Percentiles rank a stretch among this genome's conserved stretches.
Evolutionary conservation across 1,139 yeast genomes (phyloP).

Genomic region (Pichia cactophila): DNA sequence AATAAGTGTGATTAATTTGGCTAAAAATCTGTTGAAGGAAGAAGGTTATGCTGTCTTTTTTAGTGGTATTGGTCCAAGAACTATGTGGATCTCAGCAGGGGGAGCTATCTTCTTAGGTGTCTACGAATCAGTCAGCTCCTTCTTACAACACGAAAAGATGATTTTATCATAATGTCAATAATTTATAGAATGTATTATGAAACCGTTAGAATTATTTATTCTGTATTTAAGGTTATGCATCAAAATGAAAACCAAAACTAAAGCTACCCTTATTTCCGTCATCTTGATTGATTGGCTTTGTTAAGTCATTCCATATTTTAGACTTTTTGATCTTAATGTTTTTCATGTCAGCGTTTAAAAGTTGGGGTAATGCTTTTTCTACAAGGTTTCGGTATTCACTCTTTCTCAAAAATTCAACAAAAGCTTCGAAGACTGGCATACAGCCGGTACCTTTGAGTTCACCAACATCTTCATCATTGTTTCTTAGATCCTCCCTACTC

Average conservation of each 20-base stretch:
- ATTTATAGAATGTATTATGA: not conserved
- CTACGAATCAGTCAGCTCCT: conserved; percentile 62
- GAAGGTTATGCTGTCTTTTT: conserved; percentile 68
- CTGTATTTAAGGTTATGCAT: conserved; percentile 3
- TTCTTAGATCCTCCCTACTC: conserved; percentile 16
- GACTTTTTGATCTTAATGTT: conserved; percentile 12
- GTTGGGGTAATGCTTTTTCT: conserved; percentile 29
- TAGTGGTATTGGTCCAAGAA: conserved; percentile 87
- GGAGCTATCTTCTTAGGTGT: conserved; percentile 96
- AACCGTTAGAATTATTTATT: not conserved
- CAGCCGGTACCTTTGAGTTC: conserved; percentile 26
- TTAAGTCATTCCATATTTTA: conserved; percentile 18
- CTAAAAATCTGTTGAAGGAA: conserved; percentile 42
- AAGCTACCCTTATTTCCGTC: conserved; percentile 17
- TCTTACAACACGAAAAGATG: conserved; percentile 7
- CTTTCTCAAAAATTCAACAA: conserved; percentile 37
- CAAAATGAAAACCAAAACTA: conserved; percentile 26
- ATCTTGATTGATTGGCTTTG: conserved; percentile 5
- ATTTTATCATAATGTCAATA: not conserved
- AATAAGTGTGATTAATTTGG: conserved; percentile 40
- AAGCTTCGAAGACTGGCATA: conserved; percentile 54
- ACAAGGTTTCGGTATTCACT: conserved; percentile 33
- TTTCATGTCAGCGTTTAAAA: conserved; percentile 1
- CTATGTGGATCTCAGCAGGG: conserved; percentile 97
- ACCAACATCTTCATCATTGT: conserved; percentile 35